Evolutionary conservation across 192 early-diverging fungal genomes (phyloP), one percentile per base, ranked within the genome.

Genomic region (Backusella morwellensis): DNA sequence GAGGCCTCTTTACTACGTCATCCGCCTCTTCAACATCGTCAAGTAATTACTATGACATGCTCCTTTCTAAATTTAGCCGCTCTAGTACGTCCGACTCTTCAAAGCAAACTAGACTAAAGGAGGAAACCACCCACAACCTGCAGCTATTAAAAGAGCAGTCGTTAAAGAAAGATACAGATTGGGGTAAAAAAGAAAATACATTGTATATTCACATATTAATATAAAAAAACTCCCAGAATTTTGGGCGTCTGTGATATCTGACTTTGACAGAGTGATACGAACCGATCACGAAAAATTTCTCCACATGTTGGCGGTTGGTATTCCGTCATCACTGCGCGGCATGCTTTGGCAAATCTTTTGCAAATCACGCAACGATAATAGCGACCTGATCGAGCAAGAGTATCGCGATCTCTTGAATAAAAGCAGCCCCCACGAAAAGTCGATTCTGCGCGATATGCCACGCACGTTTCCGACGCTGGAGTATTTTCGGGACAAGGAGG

Each of bases 261-360:
- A 97, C 80, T 97, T 96, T 84, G 93, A 96, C 42, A 83, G 79
- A 1, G 56, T 59, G 3, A 91, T 90, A n/a, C 89, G 88, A 66
- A 88, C 91, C 35, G 84, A 91, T 68, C 85, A 96, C 21, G 88
- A 91, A 17, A 84, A 86, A n/a, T 87, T 90, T 63, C 92, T 96
- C 75, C 91, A 96, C 40, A 81, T 82, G 23, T 91, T 99, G 72
- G 91, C 94, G 21, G 80, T 79, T 11, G 98, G 97, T 17, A 93
- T 99, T 41, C 98, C 98, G 6, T 85, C 89, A 54, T 86, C 96
- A 2, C 85, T 99, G 63, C 92, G 98, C 63, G 97, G 98, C 29
- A 93, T 94, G 80, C 90, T 99, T 70, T 99, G 98, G 98, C 96
- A 95, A 81, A 83, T 96, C 32, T 92, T 99, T 77, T 89, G 90